Evolutionary conservation across 139 green algal genomes (phyloP).

Genomic region (Chlorella sp.): DNA sequence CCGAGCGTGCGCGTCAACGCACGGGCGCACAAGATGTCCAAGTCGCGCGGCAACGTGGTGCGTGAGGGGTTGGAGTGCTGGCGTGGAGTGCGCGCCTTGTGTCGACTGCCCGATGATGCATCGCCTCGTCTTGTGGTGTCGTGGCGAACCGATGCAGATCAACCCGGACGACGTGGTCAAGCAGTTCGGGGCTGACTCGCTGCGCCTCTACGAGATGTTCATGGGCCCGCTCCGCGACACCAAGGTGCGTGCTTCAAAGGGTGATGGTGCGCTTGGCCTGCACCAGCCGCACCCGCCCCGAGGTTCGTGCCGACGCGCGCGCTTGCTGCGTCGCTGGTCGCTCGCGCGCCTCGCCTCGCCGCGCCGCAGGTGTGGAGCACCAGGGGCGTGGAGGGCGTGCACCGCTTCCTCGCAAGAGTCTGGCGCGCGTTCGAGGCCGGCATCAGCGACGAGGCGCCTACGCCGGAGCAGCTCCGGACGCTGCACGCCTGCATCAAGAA

Average conservation of each 20-base stretch:
- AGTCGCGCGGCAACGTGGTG: constrained; percentile 91
- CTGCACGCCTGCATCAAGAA: constrained; percentile 89
- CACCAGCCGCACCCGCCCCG: no score
- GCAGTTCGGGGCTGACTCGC: constrained; percentile 88
- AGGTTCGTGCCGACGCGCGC: no score
- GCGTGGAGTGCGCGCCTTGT: not conserved
- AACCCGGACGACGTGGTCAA: constrained; percentile 96
- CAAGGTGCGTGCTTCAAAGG: constrained; percentile 67
- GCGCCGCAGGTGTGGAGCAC: constrained; percentile 90
- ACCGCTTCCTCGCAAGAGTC: constrained; percentile 88
- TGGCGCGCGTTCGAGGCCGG: constrained; percentile 71
- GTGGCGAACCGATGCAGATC: no score
- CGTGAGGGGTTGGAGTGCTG: not conserved
- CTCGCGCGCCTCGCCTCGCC: no score
- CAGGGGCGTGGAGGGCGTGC: constrained; percentile 90
- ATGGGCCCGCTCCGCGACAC: constrained; percentile 94
- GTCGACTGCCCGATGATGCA: no score
- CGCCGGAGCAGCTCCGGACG: constrained; percentile 73
- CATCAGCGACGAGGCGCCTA: constrained; percentile 49
- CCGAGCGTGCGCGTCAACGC: constrained; percentile 54
- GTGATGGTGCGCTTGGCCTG: no score
- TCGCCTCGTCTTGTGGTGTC: no score
- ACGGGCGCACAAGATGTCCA: constrained; percentile 97
- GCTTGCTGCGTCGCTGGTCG: no score
- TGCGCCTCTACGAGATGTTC: constrained; percentile 99